phyloP scores from a whole-genome alignment of 2,329 filamentous ascomycete genomes.

The Pseudopithomyces chartarum region DNA sequence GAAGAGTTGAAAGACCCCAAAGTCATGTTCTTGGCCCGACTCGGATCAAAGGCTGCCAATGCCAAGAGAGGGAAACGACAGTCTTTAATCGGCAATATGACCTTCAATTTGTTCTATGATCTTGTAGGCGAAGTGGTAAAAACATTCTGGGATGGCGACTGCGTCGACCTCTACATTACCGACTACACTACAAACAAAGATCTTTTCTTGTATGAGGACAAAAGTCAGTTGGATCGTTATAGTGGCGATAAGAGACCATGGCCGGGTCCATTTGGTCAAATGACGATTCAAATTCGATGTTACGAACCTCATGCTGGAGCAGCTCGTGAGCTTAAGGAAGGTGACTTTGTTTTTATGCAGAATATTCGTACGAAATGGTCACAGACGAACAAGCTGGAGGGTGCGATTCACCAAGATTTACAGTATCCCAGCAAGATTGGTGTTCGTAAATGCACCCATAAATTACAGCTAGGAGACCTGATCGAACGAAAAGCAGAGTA shows the following conservation, averaged over 20 bases:
- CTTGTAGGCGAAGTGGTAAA: slow-evolving; percentile 74
- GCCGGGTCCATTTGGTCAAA: slow-evolving; percentile 75
- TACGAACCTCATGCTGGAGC: slow-evolving; percentile 70
- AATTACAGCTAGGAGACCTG: slow-evolving; percentile 58
- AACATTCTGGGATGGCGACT: slow-evolving; percentile 46
- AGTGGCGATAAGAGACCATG: slow-evolving; percentile 54
- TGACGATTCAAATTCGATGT: slow-evolving; percentile 72
- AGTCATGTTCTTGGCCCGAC: not conserved
- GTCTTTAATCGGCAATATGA: slow-evolving; percentile 67
- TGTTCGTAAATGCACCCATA: slow-evolving; percentile 58
- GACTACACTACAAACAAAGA: slow-evolving; percentile 77
- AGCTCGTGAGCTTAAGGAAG: slow-evolving; percentile 62
- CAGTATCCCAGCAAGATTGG: slow-evolving; percentile 59
- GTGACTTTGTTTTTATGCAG: slow-evolving; percentile 67
- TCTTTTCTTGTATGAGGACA: slow-evolving; percentile 63
- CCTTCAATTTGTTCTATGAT: slow-evolving; percentile 65
- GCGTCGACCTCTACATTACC: slow-evolving; percentile 71
- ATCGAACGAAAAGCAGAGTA: slow-evolving; percentile 70
- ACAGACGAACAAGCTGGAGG: slow-evolving; percentile 67
- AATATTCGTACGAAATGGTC: slow-evolving; percentile 73
- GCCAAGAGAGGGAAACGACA: slow-evolving; percentile 44
- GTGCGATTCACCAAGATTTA: slow-evolving; percentile 68
- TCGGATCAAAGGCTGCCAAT: slow-evolving; percentile 11
- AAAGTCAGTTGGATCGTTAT: slow-evolving; percentile 35
- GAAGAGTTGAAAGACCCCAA: not conserved